Base-by-base conservation (phyloP, 306 rosid species). In the Rubus idaeus region DNA sequence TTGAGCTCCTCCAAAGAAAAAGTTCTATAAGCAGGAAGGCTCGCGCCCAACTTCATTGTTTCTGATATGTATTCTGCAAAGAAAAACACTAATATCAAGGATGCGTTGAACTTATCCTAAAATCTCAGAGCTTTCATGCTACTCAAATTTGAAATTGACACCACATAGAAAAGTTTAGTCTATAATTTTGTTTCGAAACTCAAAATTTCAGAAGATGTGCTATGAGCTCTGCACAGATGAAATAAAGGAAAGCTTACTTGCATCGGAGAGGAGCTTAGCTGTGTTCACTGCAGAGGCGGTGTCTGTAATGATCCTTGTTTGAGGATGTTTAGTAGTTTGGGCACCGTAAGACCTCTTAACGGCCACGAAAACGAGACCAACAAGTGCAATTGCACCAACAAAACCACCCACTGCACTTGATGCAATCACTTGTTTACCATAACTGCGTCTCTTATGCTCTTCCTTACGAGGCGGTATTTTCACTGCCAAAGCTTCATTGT, bases 11-110 rank as follows among this genome's bases (percentile, higher is more conserved):
- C 99, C 87, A 95, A 82, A 66, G 92, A 70, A 74, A 90, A 95
- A 18, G 92, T 92, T 88, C 93, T 87, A 77, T 95, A 92, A 76
- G 97, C 84, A 80, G 97, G 92, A 87, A 92, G 85, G 67, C 91
- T 77, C 52, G 97, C 78, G 63, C 98, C 99, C 87, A 92, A 81
- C 88, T 90, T 95, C 99, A 87, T 95, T 71, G 97, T 95, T 74
- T 88, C 86, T 5, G 99, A 92, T 76, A 95, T 95, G 82, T 82
- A 87, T 75, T 93, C 99, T 95, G 91, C 77, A 39, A 50, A 47
- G 35, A 49, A 73, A 75, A 55, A 50, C 74, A 74, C 2, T 14
- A 10, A 14, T 21, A 6, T 40, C 21, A 10, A 61, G 20, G 41
- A 74, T 60, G 40, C 18, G 6, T 26, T 26, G 66, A 23, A 26